Base-by-base conservation (phyloP, 2,329 filamentous ascomycete species). In the Neofusicoccum sp. region DNA sequence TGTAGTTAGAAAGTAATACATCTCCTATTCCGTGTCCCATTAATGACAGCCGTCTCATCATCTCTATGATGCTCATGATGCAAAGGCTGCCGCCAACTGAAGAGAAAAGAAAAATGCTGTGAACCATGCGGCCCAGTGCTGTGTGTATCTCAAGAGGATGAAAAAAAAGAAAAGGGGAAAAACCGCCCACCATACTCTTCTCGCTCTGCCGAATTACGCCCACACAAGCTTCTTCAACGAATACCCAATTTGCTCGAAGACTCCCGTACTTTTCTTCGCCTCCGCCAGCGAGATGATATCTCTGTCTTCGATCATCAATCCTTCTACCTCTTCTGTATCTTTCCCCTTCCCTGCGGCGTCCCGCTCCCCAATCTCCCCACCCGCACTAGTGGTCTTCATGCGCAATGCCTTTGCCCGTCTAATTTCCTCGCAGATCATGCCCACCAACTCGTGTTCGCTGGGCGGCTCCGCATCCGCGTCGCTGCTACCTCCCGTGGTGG, bases 151-250 rank as follows among this genome's bases (percentile, higher is more conserved):
- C n/a, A n/a, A 40, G 30, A 30, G 2, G 2, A 38, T 14, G 11
- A 31, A 49, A 14, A n/a, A 40, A 41, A 49, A 20, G 57, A 38
- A 16, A 28, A 33, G 1, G 4, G 6, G n/a, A 34, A 24, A 38
- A 58, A 16, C 6, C 54, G 20, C 30, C 28, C 2, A 33, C n/a
- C 3, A 26, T 9, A n/a, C n/a, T 11, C 26, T 49, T 3, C 38
- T 36, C 5, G n/a, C n/a, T n/a, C n/a, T n/a, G n/a, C n/a, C n/a
- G n/a, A 2, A 44, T 75, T 68, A 85, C 3, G 82, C 81, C 95
- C 95, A 98, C 11, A 99, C 92, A 72, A 98, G 77, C 80, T 91
- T 96, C 84, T 96, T 97, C 68, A 98, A 82, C 62, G 89, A 89
- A 79, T 98, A 92, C 1, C 92, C 91, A 69, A 96, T 76, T 72